These are phyloP conservation scores for Chrysoporthe austroafricana DNA, from an alignment of 2,329 filamentous ascomycete genomes.

Conservation along the genomic window DNA sequence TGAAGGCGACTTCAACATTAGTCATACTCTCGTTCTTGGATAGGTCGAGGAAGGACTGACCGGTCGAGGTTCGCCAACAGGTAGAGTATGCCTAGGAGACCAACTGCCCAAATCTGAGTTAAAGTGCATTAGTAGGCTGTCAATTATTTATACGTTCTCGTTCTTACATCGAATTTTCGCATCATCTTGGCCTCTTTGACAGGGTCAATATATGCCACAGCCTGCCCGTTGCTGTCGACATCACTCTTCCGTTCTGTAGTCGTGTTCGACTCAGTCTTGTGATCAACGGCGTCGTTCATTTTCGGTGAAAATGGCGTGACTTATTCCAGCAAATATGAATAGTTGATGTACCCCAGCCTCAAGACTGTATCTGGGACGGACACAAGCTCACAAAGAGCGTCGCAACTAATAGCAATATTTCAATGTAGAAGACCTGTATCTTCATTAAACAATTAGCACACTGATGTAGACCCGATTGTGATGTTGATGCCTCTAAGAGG, in stretches of 20 bases:
- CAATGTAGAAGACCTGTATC: not conserved
- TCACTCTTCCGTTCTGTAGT: not conserved
- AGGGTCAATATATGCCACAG: slow-evolving; percentile 14
- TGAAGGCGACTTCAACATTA: not conserved
- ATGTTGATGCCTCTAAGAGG: not conserved
- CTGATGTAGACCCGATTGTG: not conserved
- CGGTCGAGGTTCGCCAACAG: slow-evolving; percentile 34
- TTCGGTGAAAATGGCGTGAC: not conserved
- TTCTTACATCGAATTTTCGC: slow-evolving; percentile 24
- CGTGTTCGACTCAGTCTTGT: not conserved
- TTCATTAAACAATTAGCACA: not conserved
- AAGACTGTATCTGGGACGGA: not conserved
- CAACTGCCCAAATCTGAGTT: slow-evolving; percentile 18
- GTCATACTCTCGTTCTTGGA: not conserved
- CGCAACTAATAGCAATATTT: not conserved
- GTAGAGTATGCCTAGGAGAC: slow-evolving; percentile 28
- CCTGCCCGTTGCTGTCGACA: not conserved
- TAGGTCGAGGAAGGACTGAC: slow-evolving; percentile 3
- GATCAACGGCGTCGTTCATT: not conserved
- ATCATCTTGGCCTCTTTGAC: slow-evolving; percentile 26
- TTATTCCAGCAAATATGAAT: not conserved
- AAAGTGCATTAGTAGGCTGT: not conserved
- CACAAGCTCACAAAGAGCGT: not conserved
- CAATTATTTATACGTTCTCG: not conserved
- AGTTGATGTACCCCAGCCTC: not conserved